Conservation (phyloP, 1,284 basidiomycete species). For the Inonotus hispidus region DNA sequence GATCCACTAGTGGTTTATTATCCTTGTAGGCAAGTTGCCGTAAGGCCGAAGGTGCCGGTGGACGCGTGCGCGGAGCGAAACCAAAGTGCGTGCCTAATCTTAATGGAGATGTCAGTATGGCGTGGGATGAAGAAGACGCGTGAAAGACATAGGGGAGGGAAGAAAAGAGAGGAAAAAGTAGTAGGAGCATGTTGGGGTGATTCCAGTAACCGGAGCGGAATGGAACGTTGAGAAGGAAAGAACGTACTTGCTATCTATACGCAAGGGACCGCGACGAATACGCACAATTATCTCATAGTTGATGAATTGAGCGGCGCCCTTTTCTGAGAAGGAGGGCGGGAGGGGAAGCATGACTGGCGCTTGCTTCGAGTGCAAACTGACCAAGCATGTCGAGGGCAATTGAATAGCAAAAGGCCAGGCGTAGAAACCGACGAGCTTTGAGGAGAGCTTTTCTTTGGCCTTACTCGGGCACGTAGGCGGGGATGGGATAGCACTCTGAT, state of each 20-base stretch:
- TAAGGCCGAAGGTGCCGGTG: slow-evolving; percentile 38
- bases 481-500: neutral
- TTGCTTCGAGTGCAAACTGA: slow-evolving; percentile 12
- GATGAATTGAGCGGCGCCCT: slow-evolving; percentile 18
- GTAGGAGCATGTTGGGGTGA: neutral
- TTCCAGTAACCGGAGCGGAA: neutral
- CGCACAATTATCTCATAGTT: slow-evolving; percentile 20
- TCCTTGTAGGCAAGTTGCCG: slow-evolving; percentile 45
- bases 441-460: slow-evolving; percentile 16
- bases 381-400: slow-evolving; percentile 12
- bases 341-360: slow-evolving; percentile 13
- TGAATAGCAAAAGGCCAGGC: slow-evolving; percentile 20
- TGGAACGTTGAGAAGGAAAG: neutral
- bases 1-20: slow-evolving; percentile 35
- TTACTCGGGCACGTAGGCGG: neutral
- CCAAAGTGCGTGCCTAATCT: slow-evolving; percentile 46
- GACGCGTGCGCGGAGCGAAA: slow-evolving; percentile 41
- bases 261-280: slow-evolving; percentile 16
- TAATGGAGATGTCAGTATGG: neutral
- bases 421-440: slow-evolving; percentile 21
- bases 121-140: neutral
- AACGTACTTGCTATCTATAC: slow-evolving; percentile 18
- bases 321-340: slow-evolving; percentile 20
- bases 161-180: neutral
- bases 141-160: neutral